These are phyloP conservation scores for Candida odintsovae DNA, from an alignment of 805 yeast species.

Conservation along the genomic window DNA sequence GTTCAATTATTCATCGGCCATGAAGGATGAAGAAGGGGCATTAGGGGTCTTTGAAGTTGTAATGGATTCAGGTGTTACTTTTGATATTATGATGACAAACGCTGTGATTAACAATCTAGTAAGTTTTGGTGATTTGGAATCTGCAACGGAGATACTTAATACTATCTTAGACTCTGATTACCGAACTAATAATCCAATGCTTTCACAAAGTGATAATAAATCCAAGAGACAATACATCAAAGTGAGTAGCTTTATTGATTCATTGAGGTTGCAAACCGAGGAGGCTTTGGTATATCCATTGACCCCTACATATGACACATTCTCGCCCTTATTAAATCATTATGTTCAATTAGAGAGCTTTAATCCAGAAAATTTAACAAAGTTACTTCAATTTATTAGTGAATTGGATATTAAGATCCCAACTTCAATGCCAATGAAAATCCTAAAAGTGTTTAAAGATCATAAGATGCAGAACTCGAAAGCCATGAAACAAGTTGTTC, in stretches of 20 bases:
- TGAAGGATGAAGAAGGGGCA: constrained; percentile 1
- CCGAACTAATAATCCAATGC: not conserved
- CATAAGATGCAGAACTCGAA: not conserved
- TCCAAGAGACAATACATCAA: constrained; percentile 6
- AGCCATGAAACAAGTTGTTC: not conserved
- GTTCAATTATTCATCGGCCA: constrained; percentile 14
- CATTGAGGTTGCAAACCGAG: constrained; percentile 1
- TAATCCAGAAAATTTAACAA: constrained; percentile 3
- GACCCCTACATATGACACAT: constrained; percentile 12
- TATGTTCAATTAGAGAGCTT: constrained; percentile 3
- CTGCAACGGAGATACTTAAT: not conserved
- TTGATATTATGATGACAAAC: not conserved
- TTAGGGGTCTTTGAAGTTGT: not conserved
- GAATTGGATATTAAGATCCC: constrained; percentile 1
- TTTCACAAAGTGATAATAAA: not conserved
- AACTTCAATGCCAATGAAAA: not conserved
- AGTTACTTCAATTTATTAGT: constrained; percentile 2
- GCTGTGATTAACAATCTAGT: not conserved
- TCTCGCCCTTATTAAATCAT: constrained; percentile 11
- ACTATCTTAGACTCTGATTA: not conserved
- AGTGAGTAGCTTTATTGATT: constrained; percentile 9
- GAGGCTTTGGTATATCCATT: constrained; percentile 4
- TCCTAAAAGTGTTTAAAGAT: not conserved
- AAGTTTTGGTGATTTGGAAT: not conserved
- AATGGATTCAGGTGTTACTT: not conserved